Evolutionary conservation across 2,329 filamentous ascomycete species (phyloP).

Genomic region (Furcasterigmium sp.): DNA sequence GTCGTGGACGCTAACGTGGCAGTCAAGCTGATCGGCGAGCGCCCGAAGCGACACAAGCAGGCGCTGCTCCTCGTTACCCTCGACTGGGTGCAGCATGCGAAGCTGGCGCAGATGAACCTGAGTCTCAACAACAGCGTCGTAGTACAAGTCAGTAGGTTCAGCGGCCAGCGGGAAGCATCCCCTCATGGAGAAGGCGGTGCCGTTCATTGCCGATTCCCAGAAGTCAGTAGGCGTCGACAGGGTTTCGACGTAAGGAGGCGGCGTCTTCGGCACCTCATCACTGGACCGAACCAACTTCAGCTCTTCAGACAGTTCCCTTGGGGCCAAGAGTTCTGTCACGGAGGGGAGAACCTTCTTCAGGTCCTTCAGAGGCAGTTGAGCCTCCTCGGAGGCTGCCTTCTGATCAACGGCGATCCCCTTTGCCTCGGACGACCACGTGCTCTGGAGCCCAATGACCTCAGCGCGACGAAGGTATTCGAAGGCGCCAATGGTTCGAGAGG

Average conservation of each 20-base stretch:
- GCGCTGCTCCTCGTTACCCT: slow-evolving; percentile 19
- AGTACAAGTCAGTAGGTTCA: slow-evolving; percentile 20
- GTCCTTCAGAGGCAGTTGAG: slow-evolving; percentile 14
- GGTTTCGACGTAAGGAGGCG: slow-evolving; percentile 16
- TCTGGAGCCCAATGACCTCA: slow-evolving; percentile 18
- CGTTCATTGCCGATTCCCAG: slow-evolving; percentile 23
- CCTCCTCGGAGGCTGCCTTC: neutral
- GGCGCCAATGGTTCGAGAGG: slow-evolving; percentile 19
- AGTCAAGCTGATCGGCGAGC: slow-evolving; percentile 12
- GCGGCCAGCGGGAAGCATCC: slow-evolving; percentile 25
- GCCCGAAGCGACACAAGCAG: slow-evolving; percentile 16
- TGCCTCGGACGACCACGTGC: neutral
- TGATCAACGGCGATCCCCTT: slow-evolving; percentile 19
- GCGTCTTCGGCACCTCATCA: slow-evolving; percentile 7
- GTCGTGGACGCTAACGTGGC: slow-evolving; percentile 16
- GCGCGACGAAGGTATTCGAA: slow-evolving; percentile 28
- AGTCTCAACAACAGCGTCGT: slow-evolving; percentile 20
- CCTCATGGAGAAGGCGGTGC: slow-evolving; percentile 16
- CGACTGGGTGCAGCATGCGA: slow-evolving; percentile 22
- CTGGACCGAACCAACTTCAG: slow-evolving; percentile 12
- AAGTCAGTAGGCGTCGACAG: slow-evolving; percentile 20
- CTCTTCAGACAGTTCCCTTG: slow-evolving; percentile 10
- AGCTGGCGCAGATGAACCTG: slow-evolving; percentile 24
- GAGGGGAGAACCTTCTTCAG: slow-evolving; percentile 18
- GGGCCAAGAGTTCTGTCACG: slow-evolving; percentile 13